Evolutionary conservation across 139 green algal genomes (phyloP), one percentile per base, ranked within the genome.

Genomic region (Astrephomene gubernaculifera): DNA sequence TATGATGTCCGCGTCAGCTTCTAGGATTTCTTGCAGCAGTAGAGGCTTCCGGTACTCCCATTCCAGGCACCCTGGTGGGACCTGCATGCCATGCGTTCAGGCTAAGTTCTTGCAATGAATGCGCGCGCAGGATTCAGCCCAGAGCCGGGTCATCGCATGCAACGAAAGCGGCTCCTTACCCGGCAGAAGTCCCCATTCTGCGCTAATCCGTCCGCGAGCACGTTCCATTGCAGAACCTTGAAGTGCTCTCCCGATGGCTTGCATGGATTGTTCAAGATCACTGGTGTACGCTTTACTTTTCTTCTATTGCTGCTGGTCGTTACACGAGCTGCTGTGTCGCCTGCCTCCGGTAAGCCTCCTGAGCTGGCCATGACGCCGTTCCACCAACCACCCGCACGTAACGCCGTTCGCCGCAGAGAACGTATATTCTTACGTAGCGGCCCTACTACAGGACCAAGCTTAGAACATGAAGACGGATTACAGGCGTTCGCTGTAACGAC

Each of bases 191-290:
- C 90, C 9, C 94, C 94, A 45, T 90, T 75, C 69, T 96, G 94
- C 0, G 94, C 92, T 0, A 96, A 82, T 4, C 92, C 94, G 74
- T 96, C 94, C 22, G 94, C 94, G 44, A 95, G 86, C 1, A 95
- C 71, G 72, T 95, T 95, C 90, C 91, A 95, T 54, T 92, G 85
- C 25, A 95, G 63, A 17, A 95, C 87, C 63, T 65, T 87, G 71
- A 91, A 88, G 65, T 78, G 79, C 33, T 27, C 36, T 6, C n/a
- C 65, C 0, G 70, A 35, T 3, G 79, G 79, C 38, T 65, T 74
- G 2, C 78, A 31, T 3, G 78, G 63, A 21, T 38, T 25, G 31
- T 74, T 84, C 41, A 84, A 39, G 12, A 65, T 75, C 21, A 84
- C 78, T 0, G 78, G 78, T 17, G 78, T 84, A 2, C 78, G 61